phyloP scores from a whole-genome alignment of 495 filamentous ascomycete species.

The Umbilicaria muhlenbergii region DNA sequence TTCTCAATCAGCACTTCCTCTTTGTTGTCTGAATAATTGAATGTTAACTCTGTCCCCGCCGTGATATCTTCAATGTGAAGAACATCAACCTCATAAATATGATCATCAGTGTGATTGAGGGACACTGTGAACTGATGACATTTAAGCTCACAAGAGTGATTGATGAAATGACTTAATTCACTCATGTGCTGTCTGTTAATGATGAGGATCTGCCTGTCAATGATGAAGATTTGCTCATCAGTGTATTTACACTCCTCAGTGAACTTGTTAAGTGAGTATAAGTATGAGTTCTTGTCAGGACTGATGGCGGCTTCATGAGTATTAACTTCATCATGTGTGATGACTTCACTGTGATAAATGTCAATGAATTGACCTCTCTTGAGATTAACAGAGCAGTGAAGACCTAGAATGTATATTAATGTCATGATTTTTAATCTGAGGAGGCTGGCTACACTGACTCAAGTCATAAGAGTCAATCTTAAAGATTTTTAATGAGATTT shows the following conservation, averaged over 20 bases:
- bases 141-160: slow-evolving; percentile 51
- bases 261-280: slow-evolving; percentile 74
- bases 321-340: no score
- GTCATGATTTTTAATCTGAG: no score
- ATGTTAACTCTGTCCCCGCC: slow-evolving; percentile 56
- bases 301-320: no score
- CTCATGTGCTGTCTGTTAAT: slow-evolving; percentile 41
- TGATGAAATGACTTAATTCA: slow-evolving; percentile 39
- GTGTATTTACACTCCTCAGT: slow-evolving; percentile 22
- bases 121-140: slow-evolving; percentile 68
- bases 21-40: slow-evolving; percentile 42
- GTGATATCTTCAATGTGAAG: slow-evolving; percentile 58
- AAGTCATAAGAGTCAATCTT: no score
- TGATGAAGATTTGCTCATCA: slow-evolving; percentile 24
- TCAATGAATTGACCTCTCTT: no score
- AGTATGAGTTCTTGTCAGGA: slow-evolving; percentile 32
- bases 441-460: no score
- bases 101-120: slow-evolving; percentile 52
- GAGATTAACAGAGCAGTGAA: no score
- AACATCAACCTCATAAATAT: slow-evolving; percentile 67
- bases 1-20: slow-evolving; percentile 31
- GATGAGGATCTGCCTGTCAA: slow-evolving; percentile 38
- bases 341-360: no score
- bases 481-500: no score
- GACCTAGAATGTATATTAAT: no score